Evolutionary conservation across 345 rosid species (phyloP).

Genomic region (Corchorus capsularis): DNA sequence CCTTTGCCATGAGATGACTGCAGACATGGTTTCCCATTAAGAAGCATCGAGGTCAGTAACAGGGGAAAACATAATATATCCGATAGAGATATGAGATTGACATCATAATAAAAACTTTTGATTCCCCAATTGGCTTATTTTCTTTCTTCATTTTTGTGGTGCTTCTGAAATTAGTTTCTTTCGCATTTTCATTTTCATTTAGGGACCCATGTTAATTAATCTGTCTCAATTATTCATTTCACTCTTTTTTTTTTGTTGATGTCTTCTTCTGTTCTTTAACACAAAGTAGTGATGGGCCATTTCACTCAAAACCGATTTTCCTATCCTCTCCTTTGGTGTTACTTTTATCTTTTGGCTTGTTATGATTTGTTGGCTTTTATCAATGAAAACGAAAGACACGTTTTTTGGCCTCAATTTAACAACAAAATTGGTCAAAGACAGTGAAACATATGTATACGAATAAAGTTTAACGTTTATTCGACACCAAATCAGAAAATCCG

Average conservation of each 20-base stretch:
- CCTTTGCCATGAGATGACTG: neutral
- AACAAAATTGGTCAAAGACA: neutral
- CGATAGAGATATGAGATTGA: neutral
- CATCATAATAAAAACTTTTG: neutral
- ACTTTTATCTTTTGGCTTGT: neutral
- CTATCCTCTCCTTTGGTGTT: neutral
- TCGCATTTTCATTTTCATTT: neutral
- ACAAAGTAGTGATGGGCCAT: neutral
- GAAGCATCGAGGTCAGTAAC: neutral
- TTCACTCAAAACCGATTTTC: no score
- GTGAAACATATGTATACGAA: no score
- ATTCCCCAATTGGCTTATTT: neutral
- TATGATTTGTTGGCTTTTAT: neutral
- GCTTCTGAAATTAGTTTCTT: neutral
- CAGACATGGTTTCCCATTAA: neutral
- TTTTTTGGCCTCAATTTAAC: neutral
- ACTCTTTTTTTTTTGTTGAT: neutral
- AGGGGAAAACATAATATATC: neutral
- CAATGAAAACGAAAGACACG: neutral
- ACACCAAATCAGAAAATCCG: neutral
- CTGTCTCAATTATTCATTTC: slow-evolving; percentile 2
- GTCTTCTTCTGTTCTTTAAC: neutral
- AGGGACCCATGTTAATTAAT: neutral
- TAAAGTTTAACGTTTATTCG: no score
- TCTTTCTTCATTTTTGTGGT: neutral